Evolutionary conservation across 2,329 filamentous ascomycete genomes (phyloP), one percentile per base, ranked within the genome.

Genomic region (Zarea fungicola): DNA sequence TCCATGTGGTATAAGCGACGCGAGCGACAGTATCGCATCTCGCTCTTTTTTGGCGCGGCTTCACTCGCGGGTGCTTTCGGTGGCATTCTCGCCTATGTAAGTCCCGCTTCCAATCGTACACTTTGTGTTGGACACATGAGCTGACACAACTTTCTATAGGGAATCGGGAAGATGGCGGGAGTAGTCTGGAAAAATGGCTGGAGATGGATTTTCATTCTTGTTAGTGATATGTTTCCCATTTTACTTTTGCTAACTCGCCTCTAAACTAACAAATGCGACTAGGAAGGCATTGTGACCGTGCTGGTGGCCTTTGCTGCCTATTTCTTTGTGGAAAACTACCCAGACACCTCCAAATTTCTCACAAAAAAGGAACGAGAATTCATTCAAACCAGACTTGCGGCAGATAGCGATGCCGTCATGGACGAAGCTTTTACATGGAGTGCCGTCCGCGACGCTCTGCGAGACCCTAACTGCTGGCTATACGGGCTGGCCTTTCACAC

Each of bases 401-500:
- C 76, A 5, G 85, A 90, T 56, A 83, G 78, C 53, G 85, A 90
- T 58, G 81, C 84, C 0, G 87, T 81, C 0, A 77, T 82, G 5
- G 70, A 83, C 41, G 87, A 92, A 55, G 60, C 68, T 1, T 90
- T 91, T 58, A 77, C 68, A 4, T 91, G 87, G 87, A 62, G 56
- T 0, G 81, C 83, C 18, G 86, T 90, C 0, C 49, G 64, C 21
- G 70, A 78, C 16, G 85, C 86, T 0, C 62, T 88, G 34, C 78
- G 73, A 13, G 84, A 91, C 56, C 77, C 79, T 2, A 88, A 84
- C 59, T 83, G 83, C 58, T 88, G 81, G 82, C 71, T 90, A 0
- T 90, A 90, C 55, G 83, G 84, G 0, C 62, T 87, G 0, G 78
- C 76, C 0, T 89, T 87, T 56, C 85, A 89, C 60, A 87, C 84